Evolutionary conservation across 805 yeast species (phyloP).

Genomic region (Saturnispora bothae): DNA sequence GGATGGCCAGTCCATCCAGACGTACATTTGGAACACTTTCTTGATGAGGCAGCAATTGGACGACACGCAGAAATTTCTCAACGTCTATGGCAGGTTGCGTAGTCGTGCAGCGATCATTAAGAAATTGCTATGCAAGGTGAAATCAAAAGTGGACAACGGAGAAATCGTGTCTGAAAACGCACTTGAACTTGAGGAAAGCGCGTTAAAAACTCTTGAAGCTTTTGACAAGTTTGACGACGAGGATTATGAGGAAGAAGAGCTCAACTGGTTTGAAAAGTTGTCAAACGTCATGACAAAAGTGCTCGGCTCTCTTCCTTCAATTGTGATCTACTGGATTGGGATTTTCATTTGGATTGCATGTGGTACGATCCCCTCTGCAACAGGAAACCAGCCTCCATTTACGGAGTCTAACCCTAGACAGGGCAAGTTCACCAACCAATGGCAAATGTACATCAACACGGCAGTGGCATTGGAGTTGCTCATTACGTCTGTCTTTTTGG

Average conservation of each 20-base stretch:
- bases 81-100: too few relatives aligned
- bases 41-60: too few relatives aligned
- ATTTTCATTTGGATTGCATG: constrained; percentile 30
- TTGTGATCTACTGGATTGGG: constrained; percentile 29
- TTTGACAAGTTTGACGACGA: background rate
- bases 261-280: constrained; percentile 24
- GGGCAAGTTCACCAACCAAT: too few relatives aligned
- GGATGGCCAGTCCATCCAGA: too few relatives aligned
- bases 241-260: background rate
- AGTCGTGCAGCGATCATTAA: too few relatives aligned
- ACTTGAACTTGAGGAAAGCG: too few relatives aligned
- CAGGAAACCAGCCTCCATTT: constrained; percentile 2
- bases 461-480: constrained; percentile 29
- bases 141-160: too few relatives aligned
- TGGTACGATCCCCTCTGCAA: constrained; percentile 22
- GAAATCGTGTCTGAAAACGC: too few relatives aligned
- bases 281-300: constrained; percentile 18
- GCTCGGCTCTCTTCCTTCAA: constrained; percentile 25
- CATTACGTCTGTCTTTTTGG: constrained; percentile 27
- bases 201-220: too few relatives aligned
- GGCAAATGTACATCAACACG: constrained; percentile 34
- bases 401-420: constrained; percentile 18
- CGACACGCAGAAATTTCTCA: too few relatives aligned
- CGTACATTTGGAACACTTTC: too few relatives aligned
- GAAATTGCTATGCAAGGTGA: too few relatives aligned